Evolutionary conservation across 164 flowering plant genomes (phyloP).

Genomic region (Macadamia tetraphylla): DNA sequence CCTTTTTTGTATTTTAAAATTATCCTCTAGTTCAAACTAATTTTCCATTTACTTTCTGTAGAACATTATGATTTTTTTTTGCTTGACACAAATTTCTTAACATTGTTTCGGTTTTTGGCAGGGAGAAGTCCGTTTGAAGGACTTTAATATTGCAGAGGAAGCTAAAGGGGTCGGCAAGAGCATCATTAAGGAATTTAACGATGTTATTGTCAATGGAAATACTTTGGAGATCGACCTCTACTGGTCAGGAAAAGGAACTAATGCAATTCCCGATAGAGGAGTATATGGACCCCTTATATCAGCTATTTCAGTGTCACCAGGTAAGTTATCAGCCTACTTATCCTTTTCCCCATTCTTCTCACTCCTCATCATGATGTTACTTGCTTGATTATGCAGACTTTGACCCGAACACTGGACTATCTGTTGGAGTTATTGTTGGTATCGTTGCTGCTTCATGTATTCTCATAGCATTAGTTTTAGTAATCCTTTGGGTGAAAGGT

Average conservation of each 20-base stretch:
- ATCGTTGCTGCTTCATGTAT: constrained; percentile 47
- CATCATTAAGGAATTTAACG: constrained; percentile 15
- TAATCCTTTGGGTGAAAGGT: constrained; percentile 41
- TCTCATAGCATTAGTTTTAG: constrained; percentile 27
- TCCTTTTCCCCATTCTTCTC: background rate
- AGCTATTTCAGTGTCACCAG: constrained; percentile 72
- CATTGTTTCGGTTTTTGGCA: constrained; percentile 3
- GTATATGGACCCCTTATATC: constrained; percentile 86
- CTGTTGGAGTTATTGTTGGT: constrained; percentile 65
- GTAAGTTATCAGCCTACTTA: constrained; percentile 30
- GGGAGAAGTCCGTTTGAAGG: constrained; percentile 25
- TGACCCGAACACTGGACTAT: constrained; percentile 35
- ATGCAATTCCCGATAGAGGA: constrained; percentile 55
- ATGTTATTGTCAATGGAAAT: constrained; percentile 37
- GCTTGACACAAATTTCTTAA: background rate
- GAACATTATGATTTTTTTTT: background rate
- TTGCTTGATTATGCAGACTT: constrained; percentile 41
- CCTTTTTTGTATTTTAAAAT: background rate
- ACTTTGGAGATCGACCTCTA: constrained; percentile 71
- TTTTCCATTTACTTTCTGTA: background rate
- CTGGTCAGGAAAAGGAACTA: constrained; percentile 88
- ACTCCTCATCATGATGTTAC: background rate
- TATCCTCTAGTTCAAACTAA: background rate
- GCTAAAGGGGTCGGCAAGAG: constrained; percentile 51
- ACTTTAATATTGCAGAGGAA: constrained; percentile 41